These are phyloP conservation scores for Lasiodiplodia sp. DNA, from an alignment of 2,329 filamentous ascomycete species.

Conservation along the genomic window DNA sequence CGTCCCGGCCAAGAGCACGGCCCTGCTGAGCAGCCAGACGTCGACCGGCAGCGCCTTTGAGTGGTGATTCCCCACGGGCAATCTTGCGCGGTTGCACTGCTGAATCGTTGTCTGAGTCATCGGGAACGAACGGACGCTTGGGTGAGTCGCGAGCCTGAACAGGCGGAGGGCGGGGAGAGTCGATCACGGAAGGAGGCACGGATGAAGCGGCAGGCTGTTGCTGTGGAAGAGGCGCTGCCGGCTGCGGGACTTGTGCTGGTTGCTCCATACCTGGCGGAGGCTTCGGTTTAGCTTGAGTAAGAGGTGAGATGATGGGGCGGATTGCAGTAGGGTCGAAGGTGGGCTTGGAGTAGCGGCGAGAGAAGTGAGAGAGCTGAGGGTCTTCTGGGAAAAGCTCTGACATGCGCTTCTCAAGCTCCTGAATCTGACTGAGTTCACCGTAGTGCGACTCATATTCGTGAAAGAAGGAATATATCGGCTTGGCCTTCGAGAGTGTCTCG, in stretches of 20 bases:
- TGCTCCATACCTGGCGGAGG: constrained; percentile 27
- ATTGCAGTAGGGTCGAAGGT: constrained; percentile 83
- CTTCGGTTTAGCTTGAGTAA: constrained; percentile 71
- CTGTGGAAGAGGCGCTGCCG: background rate
- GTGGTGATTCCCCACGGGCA: constrained; percentile 85
- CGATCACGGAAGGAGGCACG: constrained; percentile 20
- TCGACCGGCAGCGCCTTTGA: constrained; percentile 88
- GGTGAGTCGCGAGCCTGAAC: constrained; percentile 47
- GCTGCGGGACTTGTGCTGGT: constrained; percentile 7
- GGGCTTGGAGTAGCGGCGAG: constrained; percentile 70
- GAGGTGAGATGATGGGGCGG: constrained; percentile 83
- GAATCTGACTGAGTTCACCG: constrained; percentile 89
- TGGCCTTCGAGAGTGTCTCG: constrained; percentile 76
- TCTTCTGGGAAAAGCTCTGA: constrained; percentile 91
- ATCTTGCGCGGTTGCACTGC: constrained; percentile 74
- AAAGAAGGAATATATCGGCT: constrained; percentile 87
- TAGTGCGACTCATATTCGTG: constrained; percentile 95
- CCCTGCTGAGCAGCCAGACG: constrained; percentile 77
- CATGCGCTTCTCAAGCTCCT: constrained; percentile 92
- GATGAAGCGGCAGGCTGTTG: constrained; percentile 11
- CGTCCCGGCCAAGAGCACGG: constrained; percentile 47
- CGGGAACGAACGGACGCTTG: constrained; percentile 59
- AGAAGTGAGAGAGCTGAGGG: constrained; percentile 76
- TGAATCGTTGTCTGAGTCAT: constrained; percentile 77
- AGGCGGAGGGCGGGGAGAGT: constrained; percentile 31